phyloP scores from a whole-genome alignment of 2,329 filamentous ascomycete species.

The Aspergillus neoniger region DNA sequence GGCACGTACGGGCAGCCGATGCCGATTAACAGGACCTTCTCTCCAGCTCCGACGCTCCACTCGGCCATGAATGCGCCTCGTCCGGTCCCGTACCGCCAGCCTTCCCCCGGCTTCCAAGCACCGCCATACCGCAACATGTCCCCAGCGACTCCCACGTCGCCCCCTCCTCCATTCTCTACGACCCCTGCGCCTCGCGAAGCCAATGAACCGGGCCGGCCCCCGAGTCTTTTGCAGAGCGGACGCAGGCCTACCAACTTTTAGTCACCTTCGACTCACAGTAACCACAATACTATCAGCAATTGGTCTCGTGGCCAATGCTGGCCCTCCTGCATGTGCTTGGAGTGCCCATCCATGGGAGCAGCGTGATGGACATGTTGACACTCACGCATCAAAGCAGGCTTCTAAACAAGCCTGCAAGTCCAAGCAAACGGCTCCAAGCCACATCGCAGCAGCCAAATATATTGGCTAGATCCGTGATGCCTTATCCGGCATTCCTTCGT shows the following conservation, averaged over 20 bases:
- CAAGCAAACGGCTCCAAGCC: background rate
- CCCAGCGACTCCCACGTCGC: constrained; percentile 28
- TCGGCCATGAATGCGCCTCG: constrained; percentile 17
- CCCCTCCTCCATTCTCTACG: constrained; percentile 35
- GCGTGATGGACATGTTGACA: background rate
- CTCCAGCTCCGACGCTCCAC: constrained; percentile 18
- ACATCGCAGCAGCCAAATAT: background rate
- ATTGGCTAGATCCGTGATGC: background rate
- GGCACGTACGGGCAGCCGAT: background rate
- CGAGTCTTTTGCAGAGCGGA: constrained; percentile 44
- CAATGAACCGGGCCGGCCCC: constrained; percentile 35
- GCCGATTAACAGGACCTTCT: constrained; percentile 2
- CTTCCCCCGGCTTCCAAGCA: constrained; percentile 21
- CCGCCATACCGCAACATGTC: constrained; percentile 23
- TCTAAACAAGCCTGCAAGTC: background rate
- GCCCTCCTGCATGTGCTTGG: background rate
- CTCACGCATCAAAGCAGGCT: background rate
- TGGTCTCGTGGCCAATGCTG: background rate
- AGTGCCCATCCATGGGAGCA: background rate
- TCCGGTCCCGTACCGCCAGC: constrained; percentile 24
- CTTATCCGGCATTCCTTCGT: too few relatives aligned
- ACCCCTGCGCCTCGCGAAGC: constrained; percentile 20
- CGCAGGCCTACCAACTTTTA: constrained; percentile 40
- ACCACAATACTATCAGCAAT: background rate
- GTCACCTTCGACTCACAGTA: constrained; percentile 31